Evolutionary conservation across 1,139 yeast genomes (phyloP), one percentile per base, ranked within the genome.

Genomic region (Nakaseomyces glabratus): DNA sequence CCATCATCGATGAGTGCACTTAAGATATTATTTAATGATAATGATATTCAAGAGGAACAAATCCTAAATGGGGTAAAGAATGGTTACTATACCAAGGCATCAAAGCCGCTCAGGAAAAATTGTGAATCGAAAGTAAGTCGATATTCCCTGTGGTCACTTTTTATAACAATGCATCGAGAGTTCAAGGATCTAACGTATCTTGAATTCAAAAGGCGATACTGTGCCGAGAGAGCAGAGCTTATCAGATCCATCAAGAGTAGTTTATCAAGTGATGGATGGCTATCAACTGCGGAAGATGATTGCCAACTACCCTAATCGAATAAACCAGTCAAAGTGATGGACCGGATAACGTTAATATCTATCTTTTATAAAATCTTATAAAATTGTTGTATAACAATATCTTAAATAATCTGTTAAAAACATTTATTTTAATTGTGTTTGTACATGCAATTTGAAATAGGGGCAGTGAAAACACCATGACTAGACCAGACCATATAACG

Each of bases 51-150:
- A 1, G 20, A 37, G 14, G 53, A 49, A 29, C 73, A 75, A 42
- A 68, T 69, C 3, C 61, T 70, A 28, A 71, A 71, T 46, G 79
- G 78, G 0, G 70, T 73, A 4, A 69, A 62, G 38, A 70, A 70
- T 41, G 81, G 81, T 0, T 61, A 65, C 11, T 66, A 49, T 39
- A 47, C 63, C 2, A 73, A 69, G 48, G 37, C 41, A 2, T 65
- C 60, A 25, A 61, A 59, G 36, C 67, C 68, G 0, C 65, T 76
- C 0, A 55, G 63, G 28, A 48, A 47, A 10, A 63, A 67, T n/a
- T 75, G 76, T 3, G 70, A 67, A 32, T 17, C 54, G 9, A 20
- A 44, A 2, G 31, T 45, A 24, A 28, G 47, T 34, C 32, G 52
- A 24, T 36, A 35, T 11, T 26, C 45, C 1, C 46, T 46, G 28